Evolutionary conservation across 2,329 filamentous ascomycete genomes (phyloP).

Genomic region (Dothiorella sarmentorum): DNA sequence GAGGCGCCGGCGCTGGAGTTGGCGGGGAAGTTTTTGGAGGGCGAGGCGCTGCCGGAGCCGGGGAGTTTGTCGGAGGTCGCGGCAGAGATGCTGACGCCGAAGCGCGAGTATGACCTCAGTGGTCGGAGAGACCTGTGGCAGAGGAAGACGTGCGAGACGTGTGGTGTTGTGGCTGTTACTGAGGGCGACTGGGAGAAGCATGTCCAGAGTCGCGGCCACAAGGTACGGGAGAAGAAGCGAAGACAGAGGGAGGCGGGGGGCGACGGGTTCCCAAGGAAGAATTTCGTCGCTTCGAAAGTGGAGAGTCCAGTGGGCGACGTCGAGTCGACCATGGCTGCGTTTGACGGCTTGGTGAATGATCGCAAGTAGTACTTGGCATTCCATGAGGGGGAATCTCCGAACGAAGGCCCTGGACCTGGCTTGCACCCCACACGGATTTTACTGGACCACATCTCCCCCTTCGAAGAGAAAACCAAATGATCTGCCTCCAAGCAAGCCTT

Average conservation of each 20-base stretch:
- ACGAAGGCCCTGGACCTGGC: too few relatives aligned
- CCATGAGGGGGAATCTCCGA: too few relatives aligned
- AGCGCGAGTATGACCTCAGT: slow-evolving; percentile 48
- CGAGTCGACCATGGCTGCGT: background rate
- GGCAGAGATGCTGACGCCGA: slow-evolving; percentile 54
- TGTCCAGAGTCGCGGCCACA: slow-evolving; percentile 54
- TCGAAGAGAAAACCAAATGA: background rate
- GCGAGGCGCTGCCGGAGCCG: slow-evolving; percentile 52
- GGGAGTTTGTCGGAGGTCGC: slow-evolving; percentile 55
- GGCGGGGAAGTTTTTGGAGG: slow-evolving; percentile 59
- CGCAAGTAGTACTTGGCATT: background rate
- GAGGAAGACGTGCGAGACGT: slow-evolving; percentile 66
- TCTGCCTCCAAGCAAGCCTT: background rate
- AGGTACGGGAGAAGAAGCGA: slow-evolving; percentile 22
- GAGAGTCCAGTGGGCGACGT: background rate
- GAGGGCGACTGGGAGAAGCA: slow-evolving; percentile 58
- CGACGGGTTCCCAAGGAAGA: background rate
- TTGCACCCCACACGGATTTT: too few relatives aligned
- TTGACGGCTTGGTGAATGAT: background rate
- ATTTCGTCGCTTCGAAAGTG: background rate
- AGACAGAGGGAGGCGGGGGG: slow-evolving; percentile 28
- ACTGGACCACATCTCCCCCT: too few relatives aligned
- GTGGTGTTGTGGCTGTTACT: slow-evolving; percentile 55
- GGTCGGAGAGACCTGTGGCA: slow-evolving; percentile 46
- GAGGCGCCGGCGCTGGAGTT: slow-evolving; percentile 61